Percentiles rank a stretch among this genome's conserved stretches.
Evolutionary conservation across 257 asterid species (phyloP).

Genomic region (Plectranthus barbatus): DNA sequence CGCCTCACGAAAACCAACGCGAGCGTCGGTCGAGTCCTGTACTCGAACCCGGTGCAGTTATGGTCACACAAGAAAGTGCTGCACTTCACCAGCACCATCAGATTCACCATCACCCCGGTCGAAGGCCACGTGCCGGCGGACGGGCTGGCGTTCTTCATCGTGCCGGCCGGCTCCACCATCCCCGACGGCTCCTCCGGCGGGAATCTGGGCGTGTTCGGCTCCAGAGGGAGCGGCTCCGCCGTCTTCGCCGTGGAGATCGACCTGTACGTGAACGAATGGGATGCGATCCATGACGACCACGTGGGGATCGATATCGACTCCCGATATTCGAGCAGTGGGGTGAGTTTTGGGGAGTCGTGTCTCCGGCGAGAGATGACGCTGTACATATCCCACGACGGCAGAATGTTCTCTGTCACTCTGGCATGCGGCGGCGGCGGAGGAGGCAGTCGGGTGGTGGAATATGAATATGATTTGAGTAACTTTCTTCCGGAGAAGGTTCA

Average conservation of each 20-base stretch:
- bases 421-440: background rate
- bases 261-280: background rate
- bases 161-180: background rate
- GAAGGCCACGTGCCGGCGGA: background rate
- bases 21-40: background rate
- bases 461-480: background rate
- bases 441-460: background rate
- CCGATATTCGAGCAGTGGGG: no score
- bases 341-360: no score
- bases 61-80: background rate
- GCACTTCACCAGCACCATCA: background rate
- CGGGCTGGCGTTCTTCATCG: background rate
- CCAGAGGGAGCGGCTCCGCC: background rate
- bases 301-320: background rate
- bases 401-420: background rate
- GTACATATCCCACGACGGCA: background rate
- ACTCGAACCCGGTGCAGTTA: background rate
- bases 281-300: background rate
- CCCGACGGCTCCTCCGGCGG: background rate
- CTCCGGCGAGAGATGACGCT: no score
- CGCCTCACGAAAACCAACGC: background rate
- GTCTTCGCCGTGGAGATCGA: constrained; percentile 6
- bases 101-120: background rate
- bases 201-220: background rate
- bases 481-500: background rate